phyloP scores from a whole-genome alignment of 1,284 basidiomycete genomes.

The Anthracocystis setariae region DNA sequence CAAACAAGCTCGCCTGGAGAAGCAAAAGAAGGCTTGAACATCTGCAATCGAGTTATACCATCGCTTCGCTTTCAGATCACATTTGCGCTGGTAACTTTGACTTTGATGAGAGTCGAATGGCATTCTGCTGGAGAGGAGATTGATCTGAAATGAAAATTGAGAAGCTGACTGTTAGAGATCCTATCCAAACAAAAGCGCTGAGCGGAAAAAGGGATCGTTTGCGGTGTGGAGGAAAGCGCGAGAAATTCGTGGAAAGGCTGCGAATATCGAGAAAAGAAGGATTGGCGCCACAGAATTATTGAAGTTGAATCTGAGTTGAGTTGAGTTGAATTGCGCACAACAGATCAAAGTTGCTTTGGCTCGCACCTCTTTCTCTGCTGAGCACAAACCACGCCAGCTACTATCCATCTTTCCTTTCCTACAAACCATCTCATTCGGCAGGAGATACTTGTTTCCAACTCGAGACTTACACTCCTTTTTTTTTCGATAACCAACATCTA shows the following conservation, averaged over 20 bases:
- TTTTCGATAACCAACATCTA: not conserved
- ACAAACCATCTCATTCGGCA: not conserved
- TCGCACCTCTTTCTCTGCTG: not conserved
- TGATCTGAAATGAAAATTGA: too few relatives aligned
- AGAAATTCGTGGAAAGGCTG: conserved; percentile 37
- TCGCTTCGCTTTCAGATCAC: too few relatives aligned
- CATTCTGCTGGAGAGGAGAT: too few relatives aligned
- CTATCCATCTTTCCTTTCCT: not conserved
- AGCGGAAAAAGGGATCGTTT: too few relatives aligned
- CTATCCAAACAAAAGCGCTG: too few relatives aligned
- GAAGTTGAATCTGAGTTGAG: too few relatives aligned
- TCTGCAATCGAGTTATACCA: too few relatives aligned
- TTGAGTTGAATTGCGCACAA: not conserved
- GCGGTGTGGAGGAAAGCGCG: conserved; percentile 43
- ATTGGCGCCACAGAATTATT: too few relatives aligned
- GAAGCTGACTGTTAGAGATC: too few relatives aligned
- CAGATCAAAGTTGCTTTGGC: not conserved
- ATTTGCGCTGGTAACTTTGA: too few relatives aligned
- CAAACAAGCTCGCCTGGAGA: conserved; percentile 39
- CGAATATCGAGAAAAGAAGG: not conserved
- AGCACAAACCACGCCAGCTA: not conserved
- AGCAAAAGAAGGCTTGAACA: too few relatives aligned
- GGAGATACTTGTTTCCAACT: not conserved
- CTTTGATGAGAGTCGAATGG: too few relatives aligned
- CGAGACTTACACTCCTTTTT: not conserved